phyloP scores from a whole-genome alignment of 2,329 filamentous ascomycete genomes.

The Cladosporium sp. region DNA sequence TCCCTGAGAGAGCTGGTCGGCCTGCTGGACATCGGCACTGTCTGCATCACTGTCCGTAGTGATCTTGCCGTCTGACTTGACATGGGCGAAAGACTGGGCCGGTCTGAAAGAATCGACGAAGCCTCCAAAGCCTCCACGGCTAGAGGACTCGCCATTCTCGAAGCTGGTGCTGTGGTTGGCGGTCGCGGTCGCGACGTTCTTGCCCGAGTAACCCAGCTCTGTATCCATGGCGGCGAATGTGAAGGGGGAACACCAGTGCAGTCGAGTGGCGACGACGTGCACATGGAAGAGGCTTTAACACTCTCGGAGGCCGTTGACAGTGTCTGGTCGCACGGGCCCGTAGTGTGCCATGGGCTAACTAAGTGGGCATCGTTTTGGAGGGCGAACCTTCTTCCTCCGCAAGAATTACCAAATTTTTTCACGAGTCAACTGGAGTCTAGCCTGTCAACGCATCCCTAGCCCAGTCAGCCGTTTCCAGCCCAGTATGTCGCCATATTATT shows the following conservation, averaged over 20 bases:
- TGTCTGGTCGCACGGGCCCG: constrained; percentile 12
- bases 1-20: constrained; percentile 35
- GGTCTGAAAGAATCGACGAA: constrained; percentile 18
- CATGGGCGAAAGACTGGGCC: not conserved
- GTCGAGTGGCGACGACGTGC: not conserved
- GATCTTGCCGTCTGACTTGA: not conserved
- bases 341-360: constrained; percentile 13
- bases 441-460: constrained; percentile 1
- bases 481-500: not conserved
- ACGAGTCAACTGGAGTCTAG: not conserved
- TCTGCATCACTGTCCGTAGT: constrained; percentile 13
- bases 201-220: constrained; percentile 14
- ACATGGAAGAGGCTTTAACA: constrained; percentile 14
- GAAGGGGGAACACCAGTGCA: not conserved
- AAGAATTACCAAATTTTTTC: constrained; percentile 4
- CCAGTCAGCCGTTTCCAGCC: not conserved
- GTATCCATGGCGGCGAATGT: constrained; percentile 12
- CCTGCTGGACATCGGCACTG: constrained; percentile 30
- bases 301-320: not conserved
- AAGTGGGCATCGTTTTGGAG: not conserved
- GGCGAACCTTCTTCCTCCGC: constrained; percentile 1
- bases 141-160: not conserved
- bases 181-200: constrained; percentile 8
- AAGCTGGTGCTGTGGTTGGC: not conserved
- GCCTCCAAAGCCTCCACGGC: constrained; percentile 10